phyloP scores from a whole-genome alignment of 305 asterid genomes.

The Rubia peregrina region DNA sequence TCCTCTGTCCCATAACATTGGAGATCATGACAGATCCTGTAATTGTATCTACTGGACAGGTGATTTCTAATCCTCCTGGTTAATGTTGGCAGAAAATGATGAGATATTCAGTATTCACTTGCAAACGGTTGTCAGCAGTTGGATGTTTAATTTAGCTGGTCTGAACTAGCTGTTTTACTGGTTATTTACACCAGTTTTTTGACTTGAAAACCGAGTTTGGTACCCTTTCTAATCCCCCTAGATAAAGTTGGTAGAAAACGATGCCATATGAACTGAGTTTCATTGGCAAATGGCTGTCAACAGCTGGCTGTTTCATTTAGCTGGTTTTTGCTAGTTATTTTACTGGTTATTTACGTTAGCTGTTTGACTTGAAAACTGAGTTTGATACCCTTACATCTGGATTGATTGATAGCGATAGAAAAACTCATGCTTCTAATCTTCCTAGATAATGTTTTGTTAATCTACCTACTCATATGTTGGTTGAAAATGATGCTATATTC shows the following conservation, averaged over 20 bases:
- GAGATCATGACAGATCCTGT: constrained; percentile 94
- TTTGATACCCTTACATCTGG: too few species aligned
- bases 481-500: not conserved
- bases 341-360: not conserved
- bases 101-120: too few species aligned
- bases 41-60: constrained; percentile 87
- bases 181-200: too few species aligned
- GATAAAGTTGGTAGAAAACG: not conserved
- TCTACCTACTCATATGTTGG: not conserved
- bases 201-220: not conserved
- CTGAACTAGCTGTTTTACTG: too few species aligned
- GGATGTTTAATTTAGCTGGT: too few species aligned
- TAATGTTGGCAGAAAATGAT: too few species aligned
- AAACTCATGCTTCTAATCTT: too few species aligned
- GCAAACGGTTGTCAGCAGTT: too few species aligned
- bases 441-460: not conserved
- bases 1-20: constrained; percentile 76
- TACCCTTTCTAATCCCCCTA: too few species aligned
- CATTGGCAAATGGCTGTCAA: too few species aligned
- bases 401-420: too few species aligned
- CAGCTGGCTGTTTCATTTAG: not conserved
- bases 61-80: constrained; percentile 10
- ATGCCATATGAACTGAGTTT: not conserved
- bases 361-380: not conserved
- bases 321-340: too few species aligned